Conservation (phyloP, 2,329 filamentous ascomycete genomes). For the Falciphora oryzae region DNA sequence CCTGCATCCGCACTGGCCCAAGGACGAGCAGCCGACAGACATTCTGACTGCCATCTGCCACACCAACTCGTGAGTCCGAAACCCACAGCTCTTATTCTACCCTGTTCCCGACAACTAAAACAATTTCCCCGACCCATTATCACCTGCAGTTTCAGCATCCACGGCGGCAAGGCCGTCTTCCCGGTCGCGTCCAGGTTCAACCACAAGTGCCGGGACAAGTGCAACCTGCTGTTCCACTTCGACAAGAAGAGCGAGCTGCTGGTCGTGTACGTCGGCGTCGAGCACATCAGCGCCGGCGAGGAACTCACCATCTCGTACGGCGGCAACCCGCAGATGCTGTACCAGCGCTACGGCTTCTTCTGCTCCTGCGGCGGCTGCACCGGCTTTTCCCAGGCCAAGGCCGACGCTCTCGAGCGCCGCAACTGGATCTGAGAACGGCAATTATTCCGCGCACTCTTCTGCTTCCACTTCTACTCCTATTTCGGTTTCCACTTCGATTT, state of each 20-base stretch:
- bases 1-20: conserved; percentile 27
- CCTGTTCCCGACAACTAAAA: too few species aligned
- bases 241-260: conserved; percentile 30
- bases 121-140: background rate
- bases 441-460: background rate
- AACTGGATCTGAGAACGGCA: conserved; percentile 5
- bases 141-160: conserved; percentile 20
- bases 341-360: conserved; percentile 18
- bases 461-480: background rate
- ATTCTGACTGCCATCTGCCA: conserved; percentile 33
- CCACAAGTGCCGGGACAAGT: conserved; percentile 42
- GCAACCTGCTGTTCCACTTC: conserved; percentile 40
- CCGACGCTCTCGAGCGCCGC: conserved; percentile 8
- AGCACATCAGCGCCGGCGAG: conserved; percentile 10
- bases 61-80: conserved; percentile 39
- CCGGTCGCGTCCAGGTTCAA: conserved; percentile 51
- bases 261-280: conserved; percentile 30
- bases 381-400: conserved; percentile 12
- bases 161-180: conserved; percentile 34
- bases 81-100: background rate
- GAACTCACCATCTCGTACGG: conserved; percentile 22
- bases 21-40: conserved; percentile 13
- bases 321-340: conserved; percentile 16
- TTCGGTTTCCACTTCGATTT: too few species aligned
- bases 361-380: conserved; percentile 18